phyloP scores from a whole-genome alignment of 108 stramenopile species.

The Mediolabrus comicus region DNA sequence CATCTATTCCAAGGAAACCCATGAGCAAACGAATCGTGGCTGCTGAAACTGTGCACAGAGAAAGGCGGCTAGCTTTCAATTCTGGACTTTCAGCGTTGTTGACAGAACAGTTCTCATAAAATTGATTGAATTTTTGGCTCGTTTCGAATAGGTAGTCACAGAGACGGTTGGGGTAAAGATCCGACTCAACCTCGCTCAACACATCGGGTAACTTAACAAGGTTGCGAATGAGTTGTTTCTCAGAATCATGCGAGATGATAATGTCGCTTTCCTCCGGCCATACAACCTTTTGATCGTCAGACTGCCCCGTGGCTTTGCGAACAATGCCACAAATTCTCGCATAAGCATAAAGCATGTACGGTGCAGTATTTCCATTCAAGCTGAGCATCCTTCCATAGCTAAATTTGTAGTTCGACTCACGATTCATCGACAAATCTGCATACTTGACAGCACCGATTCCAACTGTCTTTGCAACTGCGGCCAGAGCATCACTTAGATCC shows the following conservation, averaged over 20 bases:
- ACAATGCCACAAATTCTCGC: conserved; percentile 94
- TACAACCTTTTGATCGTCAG: conserved; percentile 51
- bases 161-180: conserved; percentile 91
- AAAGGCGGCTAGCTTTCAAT: conserved; percentile 81
- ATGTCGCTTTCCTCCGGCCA: conserved; percentile 77
- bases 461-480: conserved; percentile 75
- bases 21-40: conserved; percentile 81
- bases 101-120: conserved; percentile 90
- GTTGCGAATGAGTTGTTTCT: conserved; percentile 89
- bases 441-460: conserved; percentile 99
- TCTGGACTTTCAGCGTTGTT: conserved; percentile 79
- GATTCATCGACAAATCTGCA: conserved; percentile 96
- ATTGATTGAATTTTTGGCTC: conserved; percentile 89
- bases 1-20: conserved; percentile 88
- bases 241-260: conserved; percentile 78
- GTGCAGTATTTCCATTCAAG: conserved; percentile 98
- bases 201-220: conserved; percentile 80
- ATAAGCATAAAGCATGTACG: conserved; percentile 98
- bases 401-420: conserved; percentile 96
- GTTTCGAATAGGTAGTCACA: conserved; percentile 95
- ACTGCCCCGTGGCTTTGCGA: conserved; percentile 83
- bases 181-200: conserved; percentile 81
- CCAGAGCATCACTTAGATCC: conserved; percentile 48
- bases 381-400: conserved; percentile 98
- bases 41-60: conserved; percentile 91